Conservation (phyloP, 345 rosid genomes). For the Anastatica hierochuntica region DNA sequence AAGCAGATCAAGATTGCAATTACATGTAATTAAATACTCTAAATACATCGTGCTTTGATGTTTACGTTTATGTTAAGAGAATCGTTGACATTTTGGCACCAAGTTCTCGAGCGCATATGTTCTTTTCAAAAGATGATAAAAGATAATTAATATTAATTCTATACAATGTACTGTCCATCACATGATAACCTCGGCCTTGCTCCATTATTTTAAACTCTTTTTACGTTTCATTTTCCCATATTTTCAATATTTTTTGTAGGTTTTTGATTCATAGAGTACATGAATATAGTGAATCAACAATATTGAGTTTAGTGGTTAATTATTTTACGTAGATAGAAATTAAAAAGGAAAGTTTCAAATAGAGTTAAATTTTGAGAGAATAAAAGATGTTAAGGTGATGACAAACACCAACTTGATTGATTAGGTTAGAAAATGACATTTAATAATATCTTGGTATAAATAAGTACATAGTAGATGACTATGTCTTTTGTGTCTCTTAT, state of each 20-base stretch:
- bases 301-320: too few relatives aligned
- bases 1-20: background rate
- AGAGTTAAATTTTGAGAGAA: background rate
- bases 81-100: constrained; percentile 29
- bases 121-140: constrained; percentile 11
- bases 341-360: background rate
- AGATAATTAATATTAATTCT: background rate
- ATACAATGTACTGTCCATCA: constrained; percentile 12
- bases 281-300: background rate
- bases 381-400: constrained; percentile 8
- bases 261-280: background rate
- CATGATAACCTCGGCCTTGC: constrained; percentile 17
- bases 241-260: background rate
- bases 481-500: constrained; percentile 16
- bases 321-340: background rate
- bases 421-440: constrained; percentile 12
- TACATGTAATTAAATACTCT: constrained; percentile 2
- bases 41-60: constrained; percentile 21
- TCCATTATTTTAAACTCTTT: background rate
- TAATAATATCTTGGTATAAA: constrained; percentile 12
- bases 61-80: constrained; percentile 15
- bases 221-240: background rate
- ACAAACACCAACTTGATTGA: constrained; percentile 9
- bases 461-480: background rate
- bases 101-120: constrained; percentile 25